Conservation (phyloP, 805 yeast genomes). For the Saccharomyces paradoxus region DNA sequence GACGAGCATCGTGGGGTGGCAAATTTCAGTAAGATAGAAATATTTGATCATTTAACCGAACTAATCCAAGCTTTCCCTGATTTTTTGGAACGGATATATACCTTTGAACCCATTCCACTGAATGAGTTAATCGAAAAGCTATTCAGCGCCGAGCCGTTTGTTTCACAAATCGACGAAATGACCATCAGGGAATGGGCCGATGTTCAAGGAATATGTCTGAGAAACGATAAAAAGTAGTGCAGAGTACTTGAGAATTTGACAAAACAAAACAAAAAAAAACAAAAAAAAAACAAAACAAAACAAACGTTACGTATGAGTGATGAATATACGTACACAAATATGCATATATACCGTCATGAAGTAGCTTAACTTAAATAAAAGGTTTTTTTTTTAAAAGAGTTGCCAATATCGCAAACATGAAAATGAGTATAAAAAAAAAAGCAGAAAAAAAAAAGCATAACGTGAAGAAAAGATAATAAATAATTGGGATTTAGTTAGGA, state of each 20-base stretch:
- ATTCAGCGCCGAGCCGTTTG: constrained; percentile 20
- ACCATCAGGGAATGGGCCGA: constrained; percentile 30
- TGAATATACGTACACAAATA: background rate
- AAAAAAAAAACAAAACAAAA: background rate
- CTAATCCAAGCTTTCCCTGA: constrained; percentile 14
- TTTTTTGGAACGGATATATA: constrained; percentile 23
- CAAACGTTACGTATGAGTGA: background rate
- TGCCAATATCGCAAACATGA: background rate
- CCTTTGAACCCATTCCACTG: constrained; percentile 23
- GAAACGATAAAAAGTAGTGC: constrained; percentile 1
- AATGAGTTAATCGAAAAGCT: constrained; percentile 15
- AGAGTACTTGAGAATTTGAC: background rate
- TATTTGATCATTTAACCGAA: constrained; percentile 18
- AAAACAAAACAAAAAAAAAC: background rate
- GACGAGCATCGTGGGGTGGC: constrained; percentile 1
- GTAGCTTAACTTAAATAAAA: background rate
- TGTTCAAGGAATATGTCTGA: constrained; percentile 24
- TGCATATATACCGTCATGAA: background rate
- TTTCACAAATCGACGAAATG: constrained; percentile 21
- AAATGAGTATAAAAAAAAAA: background rate
- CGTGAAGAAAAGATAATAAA: background rate
- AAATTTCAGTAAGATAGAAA: constrained; percentile 4
- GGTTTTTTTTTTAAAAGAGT: background rate
- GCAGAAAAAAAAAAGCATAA: background rate
- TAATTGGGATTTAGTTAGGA: background rate